A percentile compares a stretch with the other conserved stretches of the same genome.
Evolutionary conservation across 148 eudicot genomes (phyloP).

Genomic region (Amaranthus palmeri): DNA sequence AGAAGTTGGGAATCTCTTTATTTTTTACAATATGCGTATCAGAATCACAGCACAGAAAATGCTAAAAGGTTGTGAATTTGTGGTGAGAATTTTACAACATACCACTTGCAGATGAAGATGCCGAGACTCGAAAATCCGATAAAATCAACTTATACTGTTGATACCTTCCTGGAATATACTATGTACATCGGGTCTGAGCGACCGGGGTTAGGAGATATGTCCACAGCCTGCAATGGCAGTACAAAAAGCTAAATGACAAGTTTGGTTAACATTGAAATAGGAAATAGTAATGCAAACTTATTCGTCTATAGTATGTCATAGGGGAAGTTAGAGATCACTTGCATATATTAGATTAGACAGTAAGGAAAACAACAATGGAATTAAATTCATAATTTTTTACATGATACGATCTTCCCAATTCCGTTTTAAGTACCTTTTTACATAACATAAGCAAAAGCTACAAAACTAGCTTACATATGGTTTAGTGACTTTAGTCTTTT

Average conservation of each 20-base stretch:
- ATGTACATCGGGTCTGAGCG: slow-evolving; percentile 95
- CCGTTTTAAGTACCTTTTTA: background rate
- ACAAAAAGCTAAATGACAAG: background rate
- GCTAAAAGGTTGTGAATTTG: background rate
- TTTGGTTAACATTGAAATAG: background rate
- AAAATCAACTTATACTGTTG: slow-evolving; percentile 36
- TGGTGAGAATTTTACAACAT: background rate
- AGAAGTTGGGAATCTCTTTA: background rate
- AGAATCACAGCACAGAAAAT: background rate
- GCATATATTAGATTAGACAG: background rate
- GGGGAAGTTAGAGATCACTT: background rate
- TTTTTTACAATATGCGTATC: background rate
- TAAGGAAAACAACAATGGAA: background rate
- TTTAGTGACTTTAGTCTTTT: slow-evolving; percentile 6
- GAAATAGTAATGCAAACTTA: background rate
- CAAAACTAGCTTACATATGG: slow-evolving; percentile 6
- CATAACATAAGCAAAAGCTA: slow-evolving; percentile 2
- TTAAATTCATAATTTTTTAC: background rate
- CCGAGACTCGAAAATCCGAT: background rate
- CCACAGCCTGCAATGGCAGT: slow-evolving; percentile 58
- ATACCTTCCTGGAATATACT: slow-evolving; percentile 70
- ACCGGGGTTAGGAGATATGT: slow-evolving; percentile 94
- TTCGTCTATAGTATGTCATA: too few species aligned
- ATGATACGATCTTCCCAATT: background rate
- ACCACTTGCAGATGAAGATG: background rate